These are phyloP conservation scores for Blastobotrys apis DNA, from an alignment of 1,139 yeast species.

Conservation along the genomic window DNA sequence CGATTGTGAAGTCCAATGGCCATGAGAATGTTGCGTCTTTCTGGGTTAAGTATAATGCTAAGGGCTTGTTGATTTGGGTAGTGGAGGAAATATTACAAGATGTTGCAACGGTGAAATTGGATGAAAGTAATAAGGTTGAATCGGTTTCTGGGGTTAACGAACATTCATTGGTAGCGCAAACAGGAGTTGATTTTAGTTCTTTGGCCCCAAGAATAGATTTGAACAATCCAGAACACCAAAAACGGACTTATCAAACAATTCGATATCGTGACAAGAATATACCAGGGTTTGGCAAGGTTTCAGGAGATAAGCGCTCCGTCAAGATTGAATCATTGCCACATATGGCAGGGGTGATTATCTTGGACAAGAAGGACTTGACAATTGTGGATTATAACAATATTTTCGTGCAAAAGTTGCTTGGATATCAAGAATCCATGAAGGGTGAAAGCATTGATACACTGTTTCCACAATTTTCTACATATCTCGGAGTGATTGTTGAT, in stretches of 20 bases:
- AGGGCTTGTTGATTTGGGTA: conserved; percentile 70
- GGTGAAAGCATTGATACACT: conserved; percentile 52
- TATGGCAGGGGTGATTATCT: conserved; percentile 78
- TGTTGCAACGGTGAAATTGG: conserved; percentile 53
- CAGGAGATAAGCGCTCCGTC: background rate
- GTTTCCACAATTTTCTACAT: conserved; percentile 60
- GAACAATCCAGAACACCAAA: background rate
- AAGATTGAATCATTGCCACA: conserved; percentile 56
- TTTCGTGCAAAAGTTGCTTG: conserved; percentile 73
- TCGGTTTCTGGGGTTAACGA: conserved; percentile 5
- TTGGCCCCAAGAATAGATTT: background rate
- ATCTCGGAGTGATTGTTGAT: conserved; percentile 47
- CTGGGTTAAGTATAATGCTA: conserved; percentile 74
- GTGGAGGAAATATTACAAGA: conserved; percentile 86
- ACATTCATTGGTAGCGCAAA: conserved; percentile 1
- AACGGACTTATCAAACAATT: background rate
- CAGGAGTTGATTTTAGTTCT: background rate
- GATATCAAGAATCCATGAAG: conserved; percentile 47
- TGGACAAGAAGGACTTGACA: conserved; percentile 46
- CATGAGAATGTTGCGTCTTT: conserved; percentile 40
- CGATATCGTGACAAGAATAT: background rate
- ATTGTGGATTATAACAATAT: conserved; percentile 72
- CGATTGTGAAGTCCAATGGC: conserved; percentile 44
- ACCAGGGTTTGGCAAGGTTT: conserved; percentile 3
- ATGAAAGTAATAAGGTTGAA: background rate